Evolutionary conservation across 2,329 filamentous ascomycete species (phyloP), one percentile per base, ranked within the genome.

Genomic region (Cladophialophora chaetospira): DNA sequence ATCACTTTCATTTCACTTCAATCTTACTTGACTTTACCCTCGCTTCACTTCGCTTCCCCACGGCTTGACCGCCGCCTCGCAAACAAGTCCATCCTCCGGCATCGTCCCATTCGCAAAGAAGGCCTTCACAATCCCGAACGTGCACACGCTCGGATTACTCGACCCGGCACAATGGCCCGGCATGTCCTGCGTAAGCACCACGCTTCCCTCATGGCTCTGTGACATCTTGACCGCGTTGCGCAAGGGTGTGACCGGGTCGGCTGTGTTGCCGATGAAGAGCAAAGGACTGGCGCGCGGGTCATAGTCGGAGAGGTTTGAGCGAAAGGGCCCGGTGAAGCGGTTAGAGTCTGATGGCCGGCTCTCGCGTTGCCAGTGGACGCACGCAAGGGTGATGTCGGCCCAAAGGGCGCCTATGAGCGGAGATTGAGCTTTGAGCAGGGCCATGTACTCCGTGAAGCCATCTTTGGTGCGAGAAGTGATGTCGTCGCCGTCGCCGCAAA

Each of bases 211-310:
- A 60, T 81, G 81, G 1, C 62, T 61, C 13, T 62, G 25, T 1
- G 72, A 68, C 72, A 76, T 75, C 26, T 68, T 69, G 29, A 70
- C 59, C 17, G 63, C 64, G 51, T 68, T 72, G 17, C 62, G 57
- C 45, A 85, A 68, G 2, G 83, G 82, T 0, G 82, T 86, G 0
- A 86, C 80, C 0, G 84, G 84, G 55, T 86, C 83, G 11, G 79
- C 73, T 0, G 77, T 80, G 64, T 82, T 85, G 31, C 78, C 79
- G 10, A 85, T 70, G 65, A 84, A 81, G 5, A 86, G 73, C 28
- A 86, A 71, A 0, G 83, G 83, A n/a, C 66, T 63, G 4, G 58
- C 67, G n/a, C 61, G 63, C 38, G 65, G 64, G 17, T 62, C 55
- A 31, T 65, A 64, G 28, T 64, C 57, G 11, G 50, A 42, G 13